Percentiles rank a stretch among this genome's conserved stretches.
phyloP scores from a whole-genome alignment of 2,329 filamentous ascomycete species.

The Pestalotiopsis sp. region DNA sequence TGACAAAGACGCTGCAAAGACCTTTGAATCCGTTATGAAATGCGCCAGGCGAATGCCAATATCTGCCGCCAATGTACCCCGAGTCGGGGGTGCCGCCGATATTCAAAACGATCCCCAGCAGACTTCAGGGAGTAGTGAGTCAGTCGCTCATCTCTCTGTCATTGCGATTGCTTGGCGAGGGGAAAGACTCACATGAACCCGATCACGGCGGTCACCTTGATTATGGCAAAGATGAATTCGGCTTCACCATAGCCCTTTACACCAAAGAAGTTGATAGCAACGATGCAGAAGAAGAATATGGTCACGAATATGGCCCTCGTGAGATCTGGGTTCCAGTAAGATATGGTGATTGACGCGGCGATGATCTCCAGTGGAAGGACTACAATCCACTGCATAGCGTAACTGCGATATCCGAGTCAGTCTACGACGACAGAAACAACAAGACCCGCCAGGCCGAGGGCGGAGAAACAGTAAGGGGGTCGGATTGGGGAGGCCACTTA shows the following conservation, averaged over 20 bases:
- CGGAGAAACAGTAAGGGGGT: neutral
- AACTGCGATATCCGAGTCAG: slow-evolving; percentile 48
- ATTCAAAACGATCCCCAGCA: slow-evolving; percentile 85
- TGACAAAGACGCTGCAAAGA: slow-evolving; percentile 64
- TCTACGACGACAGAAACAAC: neutral
- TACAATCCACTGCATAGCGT: slow-evolving; percentile 85
- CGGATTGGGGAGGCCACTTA: slow-evolving; percentile 41
- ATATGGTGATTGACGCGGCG: slow-evolving; percentile 80
- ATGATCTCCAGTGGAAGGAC: slow-evolving; percentile 85
- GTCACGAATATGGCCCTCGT: slow-evolving; percentile 78
- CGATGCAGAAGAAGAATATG: slow-evolving; percentile 76
- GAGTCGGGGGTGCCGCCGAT: slow-evolving; percentile 74
- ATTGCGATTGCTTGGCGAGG: neutral
- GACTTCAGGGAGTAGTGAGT: slow-evolving; percentile 47
- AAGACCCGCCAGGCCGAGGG: neutral
- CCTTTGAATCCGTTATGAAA: slow-evolving; percentile 84
- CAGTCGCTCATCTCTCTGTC: neutral
- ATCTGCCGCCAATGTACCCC: slow-evolving; percentile 78
- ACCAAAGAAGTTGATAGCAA: slow-evolving; percentile 84
- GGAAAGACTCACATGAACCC: slow-evolving; percentile 73
- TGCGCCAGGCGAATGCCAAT: slow-evolving; percentile 80
- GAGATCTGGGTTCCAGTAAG: slow-evolving; percentile 72
- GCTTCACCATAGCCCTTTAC: slow-evolving; percentile 89
- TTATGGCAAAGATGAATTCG: slow-evolving; percentile 82
- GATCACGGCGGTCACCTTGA: slow-evolving; percentile 86